phyloP scores from a whole-genome alignment of 495 filamentous ascomycete genomes.

The Annulohypoxylon nitens region DNA sequence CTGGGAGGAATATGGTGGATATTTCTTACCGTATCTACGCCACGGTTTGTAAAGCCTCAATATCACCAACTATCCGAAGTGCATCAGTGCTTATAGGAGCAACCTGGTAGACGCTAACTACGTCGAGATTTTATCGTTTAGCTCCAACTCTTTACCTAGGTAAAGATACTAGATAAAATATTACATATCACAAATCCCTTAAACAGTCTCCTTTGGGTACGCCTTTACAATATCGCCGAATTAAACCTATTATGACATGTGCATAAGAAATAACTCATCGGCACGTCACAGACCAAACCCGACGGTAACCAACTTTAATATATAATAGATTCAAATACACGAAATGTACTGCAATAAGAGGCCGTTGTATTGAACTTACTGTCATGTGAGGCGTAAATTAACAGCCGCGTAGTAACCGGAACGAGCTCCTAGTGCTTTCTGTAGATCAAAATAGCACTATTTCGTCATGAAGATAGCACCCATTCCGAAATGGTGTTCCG shows the following conservation, averaged over 20 bases:
- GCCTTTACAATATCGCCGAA: conserved; percentile 2
- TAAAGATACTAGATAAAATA: conserved; percentile 2
- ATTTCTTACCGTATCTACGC: neutral
- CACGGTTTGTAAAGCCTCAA: conserved; percentile 3
- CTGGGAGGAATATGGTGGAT: conserved; percentile 20
- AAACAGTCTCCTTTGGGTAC: neutral
- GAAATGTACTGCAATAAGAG: conserved; percentile 8
- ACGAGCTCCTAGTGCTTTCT: conserved; percentile 11
- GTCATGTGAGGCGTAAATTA: conserved; percentile 16
- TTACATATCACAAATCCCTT: neutral
- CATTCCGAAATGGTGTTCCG: conserved; percentile 9
- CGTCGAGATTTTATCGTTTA: neutral
- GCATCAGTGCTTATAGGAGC: neutral
- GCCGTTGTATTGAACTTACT: neutral
- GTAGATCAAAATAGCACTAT: conserved; percentile 37
- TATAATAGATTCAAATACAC: neutral
- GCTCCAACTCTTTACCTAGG: neutral
- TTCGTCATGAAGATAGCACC: conserved; percentile 25
- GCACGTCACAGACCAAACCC: neutral
- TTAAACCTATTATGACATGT: conserved; percentile 2
- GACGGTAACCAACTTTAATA: neutral
- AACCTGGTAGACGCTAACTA: neutral
- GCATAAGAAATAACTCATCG: conserved; percentile 1
- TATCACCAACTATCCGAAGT: neutral
- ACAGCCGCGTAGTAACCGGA: conserved; percentile 15